Percentiles rank a stretch among this genome's conserved stretches.
Evolutionary conservation across 2,329 filamentous ascomycete genomes (phyloP).

Genomic region (Alternaria incomplexa): DNA sequence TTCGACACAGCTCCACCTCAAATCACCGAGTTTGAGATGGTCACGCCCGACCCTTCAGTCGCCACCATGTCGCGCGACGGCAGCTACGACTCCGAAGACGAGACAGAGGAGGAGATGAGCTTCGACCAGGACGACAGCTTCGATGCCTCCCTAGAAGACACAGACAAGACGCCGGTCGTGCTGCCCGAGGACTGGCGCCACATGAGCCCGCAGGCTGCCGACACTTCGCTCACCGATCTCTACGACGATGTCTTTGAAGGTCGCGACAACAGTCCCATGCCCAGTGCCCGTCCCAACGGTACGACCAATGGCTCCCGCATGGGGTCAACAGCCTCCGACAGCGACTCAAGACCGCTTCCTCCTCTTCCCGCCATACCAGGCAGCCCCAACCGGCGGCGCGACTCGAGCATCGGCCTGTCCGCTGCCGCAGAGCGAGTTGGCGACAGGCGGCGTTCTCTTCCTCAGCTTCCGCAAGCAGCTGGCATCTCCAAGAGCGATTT

Average conservation of each 20-base stretch:
- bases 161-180: conserved; percentile 97
- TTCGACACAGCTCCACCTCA: conserved; percentile 94
- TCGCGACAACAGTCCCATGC: conserved; percentile 69
- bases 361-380: conserved; percentile 75
- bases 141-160: conserved; percentile 92
- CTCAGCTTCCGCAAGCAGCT: conserved; percentile 72
- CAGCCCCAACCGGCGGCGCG: conserved; percentile 59
- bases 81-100: conserved; percentile 83
- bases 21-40: conserved; percentile 98
- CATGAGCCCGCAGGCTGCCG: conserved; percentile 70
- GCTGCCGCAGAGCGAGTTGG: conserved; percentile 75
- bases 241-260: conserved; percentile 72
- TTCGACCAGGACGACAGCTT: conserved; percentile 83
- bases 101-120: conserved; percentile 73
- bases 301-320: conserved; percentile 60
- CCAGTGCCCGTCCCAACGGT: conserved; percentile 56
- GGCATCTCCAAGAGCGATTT: conserved; percentile 77
- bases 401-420: conserved; percentile 69
- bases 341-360: conserved; percentile 82
- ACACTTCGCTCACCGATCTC: conserved; percentile 59
- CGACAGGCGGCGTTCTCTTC: conserved; percentile 70
- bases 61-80: conserved; percentile 89
- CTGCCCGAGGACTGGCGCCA: conserved; percentile 94
- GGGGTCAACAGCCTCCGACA: conserved; percentile 78
- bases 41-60: conserved; percentile 91